Base-by-base conservation (phyloP, 2,329 filamentous ascomycete species). In the Arthrobotrys megalospora region DNA sequence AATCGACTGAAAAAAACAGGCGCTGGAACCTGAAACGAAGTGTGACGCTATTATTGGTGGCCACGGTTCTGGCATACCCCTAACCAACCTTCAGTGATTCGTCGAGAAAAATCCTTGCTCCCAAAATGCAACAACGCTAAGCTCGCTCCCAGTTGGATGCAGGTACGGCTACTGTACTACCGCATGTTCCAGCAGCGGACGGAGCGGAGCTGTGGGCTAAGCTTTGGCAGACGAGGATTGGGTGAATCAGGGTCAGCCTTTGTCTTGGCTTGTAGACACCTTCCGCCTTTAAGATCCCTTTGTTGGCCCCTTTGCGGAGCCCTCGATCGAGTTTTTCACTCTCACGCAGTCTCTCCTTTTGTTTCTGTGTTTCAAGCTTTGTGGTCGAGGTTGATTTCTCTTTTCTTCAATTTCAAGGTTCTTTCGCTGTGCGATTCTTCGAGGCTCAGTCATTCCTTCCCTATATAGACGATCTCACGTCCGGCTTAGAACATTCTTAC, bases 161-260 rank as follows among this genome's bases (percentile, higher is more conserved):
- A 76, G 53, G 47, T 55, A 32, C 50, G 3, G 36, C 8, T 38
- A 1, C 50, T 7, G n/a, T 16, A 48, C 60, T 48, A 48, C 47
- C 19, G 24, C 34, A 48, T 73, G 52, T 76, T 43, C 34, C 71
- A 52, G 36, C 24, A 12, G 58, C 3, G 36, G 53, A 38, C 41
- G 41, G 24, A 28, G 24, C 50, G 43, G 38, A 58, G 52, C 52
- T 38, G 47, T 28, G 41, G 53, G 52, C 67, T 67, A 58, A 78
- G 66, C 75, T 65, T 65, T 78, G 24, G 62, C 16, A 28, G 45
- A 48, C 52, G 45, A 70, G 36, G 38, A 70, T 70, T 70, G 66
- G 72, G 62, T 78, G 75, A 65, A 78, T 78, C 75, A 78, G 67
- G 75, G 75, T 78, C 63, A 72, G 62, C 45, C 38, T 36, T 41